A percentile compares a stretch with the other conserved stretches of the same genome.
phyloP scores from a whole-genome alignment of 1,139 yeast species.

The Candida labiduridarum region DNA sequence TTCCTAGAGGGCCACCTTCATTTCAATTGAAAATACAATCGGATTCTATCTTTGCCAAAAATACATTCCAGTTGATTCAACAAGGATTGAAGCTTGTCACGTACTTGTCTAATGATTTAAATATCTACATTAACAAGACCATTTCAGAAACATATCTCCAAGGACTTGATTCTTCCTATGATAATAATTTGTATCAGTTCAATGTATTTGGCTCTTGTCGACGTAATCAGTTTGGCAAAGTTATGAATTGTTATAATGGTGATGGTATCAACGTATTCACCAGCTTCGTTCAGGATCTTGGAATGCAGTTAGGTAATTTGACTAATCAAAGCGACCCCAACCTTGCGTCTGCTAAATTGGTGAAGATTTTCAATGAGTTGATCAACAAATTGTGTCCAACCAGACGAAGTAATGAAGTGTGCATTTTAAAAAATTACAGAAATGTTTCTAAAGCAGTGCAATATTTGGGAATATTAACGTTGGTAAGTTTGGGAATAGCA shows the following conservation, averaged over 20 bases:
- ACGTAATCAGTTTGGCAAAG: conserved; percentile 19
- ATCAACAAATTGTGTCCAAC: conserved; percentile 15
- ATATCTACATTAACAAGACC: conserved; percentile 28
- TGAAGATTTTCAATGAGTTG: conserved; percentile 20
- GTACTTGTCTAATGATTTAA: conserved; percentile 57
- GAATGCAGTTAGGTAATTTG: conserved; percentile 46
- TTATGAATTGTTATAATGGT: conserved; percentile 34
- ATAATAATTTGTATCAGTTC: conserved; percentile 42
- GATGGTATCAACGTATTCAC: conserved; percentile 51
- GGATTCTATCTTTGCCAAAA: conserved; percentile 12
- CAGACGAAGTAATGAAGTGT: conserved; percentile 5
- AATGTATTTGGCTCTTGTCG: conserved; percentile 56
- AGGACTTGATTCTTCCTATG: conserved; percentile 48
- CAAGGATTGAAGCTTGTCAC: conserved; percentile 56
- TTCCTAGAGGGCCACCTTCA: conserved; percentile 7
- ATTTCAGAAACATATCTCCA: conserved; percentile 25
- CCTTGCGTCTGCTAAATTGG: conserved; percentile 45
- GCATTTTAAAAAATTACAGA: conserved; percentile 12
- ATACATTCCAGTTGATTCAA: conserved; percentile 13
- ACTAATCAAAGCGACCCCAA: conserved; percentile 39
- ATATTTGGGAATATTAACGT: conserved; percentile 4
- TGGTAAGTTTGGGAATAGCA: conserved; percentile 3
- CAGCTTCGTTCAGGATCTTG: conserved; percentile 52
- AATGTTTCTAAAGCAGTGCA: conserved; percentile 2
- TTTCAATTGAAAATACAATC: conserved; percentile 11